Conservation (phyloP, 1,284 basidiomycete genomes). For the Waitea zeae region DNA sequence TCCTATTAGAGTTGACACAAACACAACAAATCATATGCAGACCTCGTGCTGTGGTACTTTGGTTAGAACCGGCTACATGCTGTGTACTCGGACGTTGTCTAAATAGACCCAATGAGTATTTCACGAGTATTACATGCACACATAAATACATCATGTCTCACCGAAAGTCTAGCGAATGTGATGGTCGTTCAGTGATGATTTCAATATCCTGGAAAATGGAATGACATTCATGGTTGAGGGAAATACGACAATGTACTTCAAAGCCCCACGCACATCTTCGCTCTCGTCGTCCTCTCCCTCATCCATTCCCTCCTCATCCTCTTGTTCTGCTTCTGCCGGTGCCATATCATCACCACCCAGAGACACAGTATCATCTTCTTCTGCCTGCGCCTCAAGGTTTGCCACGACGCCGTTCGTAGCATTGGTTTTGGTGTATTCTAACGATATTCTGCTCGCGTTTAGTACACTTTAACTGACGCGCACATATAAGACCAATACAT, state of each 20-base stretch:
- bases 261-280: too few relatives aligned
- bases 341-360: too few relatives aligned
- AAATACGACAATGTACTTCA: constrained; percentile 15
- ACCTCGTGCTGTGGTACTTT: constrained; percentile 8
- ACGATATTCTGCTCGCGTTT: constrained; percentile 20
- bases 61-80: background rate
- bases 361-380: too few relatives aligned
- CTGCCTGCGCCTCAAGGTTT: constrained; percentile 18
- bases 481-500: constrained; percentile 36
- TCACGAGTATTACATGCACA: too few relatives aligned
- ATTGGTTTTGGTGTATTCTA: constrained; percentile 20
- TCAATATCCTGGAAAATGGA: constrained; percentile 43
- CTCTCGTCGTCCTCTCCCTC: constrained; percentile 18
- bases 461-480: constrained; percentile 12
- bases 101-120: too few relatives aligned
- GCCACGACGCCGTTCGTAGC: constrained; percentile 26
- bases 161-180: constrained; percentile 61
- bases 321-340: constrained; percentile 16
- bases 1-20: constrained; percentile 3
- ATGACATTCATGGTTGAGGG: constrained; percentile 1
- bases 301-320: constrained; percentile 21
- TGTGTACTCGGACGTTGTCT: constrained; percentile 2
- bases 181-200: constrained; percentile 59
- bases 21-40: constrained; percentile 4
- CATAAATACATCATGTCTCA: constrained; percentile 12